A percentile compares a stretch with the other conserved stretches of the same genome.
phyloP scores from a whole-genome alignment of 306 rosid species.

The Fragaria vesca region DNA sequence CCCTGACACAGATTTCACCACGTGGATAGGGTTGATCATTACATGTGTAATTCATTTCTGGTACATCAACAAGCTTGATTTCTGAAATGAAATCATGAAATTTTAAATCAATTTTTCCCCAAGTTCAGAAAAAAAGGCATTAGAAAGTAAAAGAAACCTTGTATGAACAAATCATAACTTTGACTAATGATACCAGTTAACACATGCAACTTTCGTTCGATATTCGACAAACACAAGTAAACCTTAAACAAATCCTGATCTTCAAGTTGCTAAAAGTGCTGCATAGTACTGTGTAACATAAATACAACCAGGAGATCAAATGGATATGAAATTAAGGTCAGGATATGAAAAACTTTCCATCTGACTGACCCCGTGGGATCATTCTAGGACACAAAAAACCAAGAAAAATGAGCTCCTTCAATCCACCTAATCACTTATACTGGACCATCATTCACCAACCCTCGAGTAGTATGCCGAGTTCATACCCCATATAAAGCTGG shows the following conservation, averaged over 20 bases:
- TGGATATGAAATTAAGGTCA: background rate
- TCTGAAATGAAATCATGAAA: conserved; percentile 50
- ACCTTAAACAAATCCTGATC: background rate
- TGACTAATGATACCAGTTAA: background rate
- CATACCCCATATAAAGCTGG: background rate
- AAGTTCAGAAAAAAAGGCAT: conserved; percentile 14
- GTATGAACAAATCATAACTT: conserved; percentile 12
- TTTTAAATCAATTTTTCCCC: conserved; percentile 24
- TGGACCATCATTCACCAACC: background rate
- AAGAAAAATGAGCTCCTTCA: background rate
- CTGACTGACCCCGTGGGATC: background rate
- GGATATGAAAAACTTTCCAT: background rate
- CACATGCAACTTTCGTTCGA: background rate
- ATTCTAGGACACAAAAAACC: background rate
- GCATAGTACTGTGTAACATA: background rate
- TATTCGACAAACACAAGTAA: conserved; percentile 1
- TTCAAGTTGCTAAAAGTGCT: background rate
- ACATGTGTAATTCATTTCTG: conserved; percentile 93
- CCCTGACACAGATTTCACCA: conserved; percentile 98
- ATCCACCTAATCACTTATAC: background rate
- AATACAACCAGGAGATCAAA: background rate
- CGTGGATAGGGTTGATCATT: conserved; percentile 90
- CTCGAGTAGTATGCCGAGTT: background rate
- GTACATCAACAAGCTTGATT: conserved; percentile 94
- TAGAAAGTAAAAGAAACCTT: conserved; percentile 5